These are phyloP conservation scores for Zizania latifolia DNA, from an alignment of 176 grass and related monocot genomes.

Conservation along the genomic window DNA sequence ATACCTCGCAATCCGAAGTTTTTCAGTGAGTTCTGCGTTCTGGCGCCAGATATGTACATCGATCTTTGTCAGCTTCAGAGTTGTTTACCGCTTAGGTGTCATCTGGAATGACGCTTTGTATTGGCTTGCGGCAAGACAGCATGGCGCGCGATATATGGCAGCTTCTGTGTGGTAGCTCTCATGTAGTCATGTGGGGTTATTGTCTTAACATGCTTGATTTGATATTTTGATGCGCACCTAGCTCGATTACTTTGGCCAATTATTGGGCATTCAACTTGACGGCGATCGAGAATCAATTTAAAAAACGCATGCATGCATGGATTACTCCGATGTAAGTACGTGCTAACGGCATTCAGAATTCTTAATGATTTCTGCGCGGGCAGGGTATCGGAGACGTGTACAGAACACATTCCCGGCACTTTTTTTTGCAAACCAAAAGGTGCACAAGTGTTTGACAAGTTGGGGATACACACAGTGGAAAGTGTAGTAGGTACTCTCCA, in stretches of 20 bases:
- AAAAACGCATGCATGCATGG: background rate
- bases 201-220: conserved; percentile 10
- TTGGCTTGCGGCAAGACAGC: conserved; percentile 13
- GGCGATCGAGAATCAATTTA: background rate
- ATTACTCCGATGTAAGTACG: background rate
- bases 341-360: background rate
- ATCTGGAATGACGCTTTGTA: conserved; percentile 19
- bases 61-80: background rate
- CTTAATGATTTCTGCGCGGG: background rate
- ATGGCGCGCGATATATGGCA: conserved; percentile 15
- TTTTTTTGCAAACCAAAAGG: background rate
- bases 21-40: background rate
- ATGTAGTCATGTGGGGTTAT: conserved; percentile 35
- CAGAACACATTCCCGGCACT: background rate
- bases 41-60: background rate
- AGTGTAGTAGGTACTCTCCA: background rate
- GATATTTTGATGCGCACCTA: background rate
- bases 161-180: conserved; percentile 29
- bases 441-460: background rate
- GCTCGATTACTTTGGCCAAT: background rate
- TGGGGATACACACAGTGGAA: background rate
- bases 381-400: background rate
- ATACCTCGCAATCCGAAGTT: background rate
- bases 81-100: conserved; percentile 18
- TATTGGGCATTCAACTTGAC: background rate